phyloP scores from a whole-genome alignment of 176 grass and related monocot species.

The Phoenix dactylifera region DNA sequence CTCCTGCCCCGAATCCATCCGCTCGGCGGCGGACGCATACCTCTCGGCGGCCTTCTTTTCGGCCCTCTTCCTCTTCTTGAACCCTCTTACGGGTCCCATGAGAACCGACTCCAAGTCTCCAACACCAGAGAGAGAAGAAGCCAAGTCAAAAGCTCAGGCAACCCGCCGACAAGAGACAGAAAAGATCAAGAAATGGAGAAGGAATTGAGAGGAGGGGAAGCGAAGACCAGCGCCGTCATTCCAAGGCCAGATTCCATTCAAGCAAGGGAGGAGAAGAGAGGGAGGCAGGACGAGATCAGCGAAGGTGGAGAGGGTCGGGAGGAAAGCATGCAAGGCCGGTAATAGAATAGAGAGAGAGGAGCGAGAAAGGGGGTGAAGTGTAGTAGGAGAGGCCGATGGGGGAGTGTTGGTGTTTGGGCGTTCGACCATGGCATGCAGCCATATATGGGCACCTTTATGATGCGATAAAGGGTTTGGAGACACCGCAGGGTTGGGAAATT shows the following conservation, averaged over 20 bases:
- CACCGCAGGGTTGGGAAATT: too few relatives aligned
- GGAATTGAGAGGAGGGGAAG: too few relatives aligned
- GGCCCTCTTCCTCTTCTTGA: constrained; percentile 14
- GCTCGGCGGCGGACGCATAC: neutral
- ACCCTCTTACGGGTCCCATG: constrained; percentile 15
- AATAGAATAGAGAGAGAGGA: neutral
- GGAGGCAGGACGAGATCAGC: neutral
- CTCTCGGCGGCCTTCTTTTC: neutral
- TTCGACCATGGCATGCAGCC: neutral
- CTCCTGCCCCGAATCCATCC: neutral
- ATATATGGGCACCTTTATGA: too few relatives aligned
- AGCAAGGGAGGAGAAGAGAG: too few relatives aligned
- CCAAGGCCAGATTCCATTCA: too few relatives aligned
- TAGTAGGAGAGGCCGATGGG: neutral
- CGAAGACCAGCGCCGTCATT: too few relatives aligned
- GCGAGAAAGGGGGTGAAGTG: neutral
- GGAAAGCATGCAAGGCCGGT: too few relatives aligned
- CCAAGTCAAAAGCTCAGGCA: neutral
- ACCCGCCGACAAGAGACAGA: too few relatives aligned
- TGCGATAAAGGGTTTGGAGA: too few relatives aligned
- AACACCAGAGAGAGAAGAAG: neutral
- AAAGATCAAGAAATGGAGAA: too few relatives aligned
- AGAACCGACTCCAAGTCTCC: neutral
- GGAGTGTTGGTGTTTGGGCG: neutral
- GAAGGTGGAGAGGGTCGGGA: neutral